Evolutionary conservation across 2,329 filamentous ascomycete species (phyloP).

Genomic region (Exserohilum turcica): DNA sequence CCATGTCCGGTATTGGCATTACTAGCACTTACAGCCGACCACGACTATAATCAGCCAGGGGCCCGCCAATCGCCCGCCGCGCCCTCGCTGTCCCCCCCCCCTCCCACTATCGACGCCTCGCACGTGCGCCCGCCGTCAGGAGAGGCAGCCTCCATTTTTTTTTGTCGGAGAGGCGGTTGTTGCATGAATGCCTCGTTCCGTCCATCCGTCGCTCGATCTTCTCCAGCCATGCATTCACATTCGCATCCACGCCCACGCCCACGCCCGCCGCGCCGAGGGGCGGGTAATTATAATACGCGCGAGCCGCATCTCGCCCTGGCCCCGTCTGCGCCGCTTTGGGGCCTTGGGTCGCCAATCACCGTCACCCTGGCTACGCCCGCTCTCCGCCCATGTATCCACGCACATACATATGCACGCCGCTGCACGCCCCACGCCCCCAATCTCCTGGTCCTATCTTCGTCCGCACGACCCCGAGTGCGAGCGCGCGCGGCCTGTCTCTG

Average conservation of each 20-base stretch:
- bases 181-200: neutral
- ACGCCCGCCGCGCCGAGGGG: slow-evolving; percentile 2
- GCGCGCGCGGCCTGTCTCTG: no score
- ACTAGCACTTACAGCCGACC: no score
- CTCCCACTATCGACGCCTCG: neutral
- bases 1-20: no score
- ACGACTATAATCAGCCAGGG: no score
- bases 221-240: neutral
- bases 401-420: no score
- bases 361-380: no score
- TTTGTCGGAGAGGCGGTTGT: neutral
- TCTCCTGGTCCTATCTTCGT: slow-evolving; percentile 10
- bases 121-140: slow-evolving; percentile 1
- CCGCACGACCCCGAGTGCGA: neutral
- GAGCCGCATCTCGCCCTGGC: slow-evolving; percentile 12
- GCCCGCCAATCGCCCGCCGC: no score
- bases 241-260: no score
- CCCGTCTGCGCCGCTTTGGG: slow-evolving; percentile 4
- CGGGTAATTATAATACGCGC: slow-evolving; percentile 1
- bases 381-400: no score
- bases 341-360: slow-evolving; percentile 5
- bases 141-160: slow-evolving; percentile 2
- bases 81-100: no score
- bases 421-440: slow-evolving; percentile 13
- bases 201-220: neutral